Conservation (phyloP, 2,329 filamentous ascomycete genomes). For the Chaetothyriales sp. region DNA sequence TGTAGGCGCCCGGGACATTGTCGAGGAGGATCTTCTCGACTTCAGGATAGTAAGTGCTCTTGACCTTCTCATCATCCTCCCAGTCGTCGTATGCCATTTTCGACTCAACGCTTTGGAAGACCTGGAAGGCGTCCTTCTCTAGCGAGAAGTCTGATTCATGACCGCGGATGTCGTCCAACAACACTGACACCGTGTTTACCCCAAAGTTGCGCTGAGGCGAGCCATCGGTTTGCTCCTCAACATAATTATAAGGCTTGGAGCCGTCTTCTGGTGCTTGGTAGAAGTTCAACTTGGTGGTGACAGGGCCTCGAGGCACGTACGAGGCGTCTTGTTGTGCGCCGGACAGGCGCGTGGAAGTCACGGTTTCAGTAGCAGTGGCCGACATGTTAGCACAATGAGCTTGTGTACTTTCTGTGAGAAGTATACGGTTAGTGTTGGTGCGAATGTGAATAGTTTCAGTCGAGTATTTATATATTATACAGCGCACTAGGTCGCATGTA, state of each 20-base stretch:
- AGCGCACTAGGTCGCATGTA: not conserved
- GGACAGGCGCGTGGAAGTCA: slow-evolving; percentile 20
- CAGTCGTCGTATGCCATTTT: slow-evolving; percentile 42
- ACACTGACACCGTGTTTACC: slow-evolving; percentile 37
- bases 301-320: slow-evolving; percentile 44
- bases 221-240: slow-evolving; percentile 49
- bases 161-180: slow-evolving; percentile 60
- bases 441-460: not conserved
- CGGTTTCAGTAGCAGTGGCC: slow-evolving; percentile 18
- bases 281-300: slow-evolving; percentile 52
- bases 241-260: slow-evolving; percentile 50
- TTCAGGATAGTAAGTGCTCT: slow-evolving; percentile 68
- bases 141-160: slow-evolving; percentile 52
- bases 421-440: not conserved
- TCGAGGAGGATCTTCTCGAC: slow-evolving; percentile 58
- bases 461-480: not conserved
- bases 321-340: slow-evolving; percentile 19
- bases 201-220: slow-evolving; percentile 53
- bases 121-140: slow-evolving; percentile 61
- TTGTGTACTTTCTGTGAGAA: not conserved
- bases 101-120: slow-evolving; percentile 45
- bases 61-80: slow-evolving; percentile 54
- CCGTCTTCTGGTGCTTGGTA: slow-evolving; percentile 49
- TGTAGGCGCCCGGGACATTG: slow-evolving; percentile 50
- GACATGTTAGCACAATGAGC: slow-evolving; percentile 11